Percentiles rank a stretch among this genome's conserved stretches.
These are phyloP conservation scores for Plectranthus barbatus DNA, from an alignment of 257 asterid species.

Conservation along the genomic window DNA sequence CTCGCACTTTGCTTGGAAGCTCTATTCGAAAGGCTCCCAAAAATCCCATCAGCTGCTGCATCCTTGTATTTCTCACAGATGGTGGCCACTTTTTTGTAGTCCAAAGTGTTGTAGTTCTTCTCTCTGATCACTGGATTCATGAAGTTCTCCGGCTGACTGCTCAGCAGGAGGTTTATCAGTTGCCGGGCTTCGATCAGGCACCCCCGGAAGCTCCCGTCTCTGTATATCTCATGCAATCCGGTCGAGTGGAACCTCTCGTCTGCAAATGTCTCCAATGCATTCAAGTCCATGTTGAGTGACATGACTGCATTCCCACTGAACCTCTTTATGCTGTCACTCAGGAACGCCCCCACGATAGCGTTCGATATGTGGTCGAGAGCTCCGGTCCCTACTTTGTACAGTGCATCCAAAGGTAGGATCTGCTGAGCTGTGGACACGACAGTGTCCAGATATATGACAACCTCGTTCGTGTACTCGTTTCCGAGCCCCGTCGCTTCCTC, in stretches of 20 bases:
- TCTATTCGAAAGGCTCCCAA: conserved; percentile 80
- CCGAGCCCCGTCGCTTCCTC: conserved; percentile 61
- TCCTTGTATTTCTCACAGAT: conserved; percentile 86
- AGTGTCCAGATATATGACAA: conserved; percentile 70
- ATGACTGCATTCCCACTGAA: conserved; percentile 56
- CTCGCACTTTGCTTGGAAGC: conserved; percentile 68
- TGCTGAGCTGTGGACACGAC: conserved; percentile 88
- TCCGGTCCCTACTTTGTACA: conserved; percentile 83
- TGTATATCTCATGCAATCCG: conserved; percentile 66
- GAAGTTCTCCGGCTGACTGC: conserved; percentile 88
- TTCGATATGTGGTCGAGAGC: conserved; percentile 78
- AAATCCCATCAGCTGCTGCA: conserved; percentile 71
- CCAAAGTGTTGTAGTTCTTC: conserved; percentile 65
- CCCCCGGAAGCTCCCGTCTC: conserved; percentile 58
- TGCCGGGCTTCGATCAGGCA: conserved; percentile 77
- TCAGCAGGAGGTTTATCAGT: conserved; percentile 64
- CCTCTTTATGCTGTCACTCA: conserved; percentile 67
- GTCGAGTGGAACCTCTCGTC: conserved; percentile 77
- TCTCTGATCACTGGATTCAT: conserved; percentile 93
- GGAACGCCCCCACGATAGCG: conserved; percentile 58
- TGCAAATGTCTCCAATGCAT: conserved; percentile 68
- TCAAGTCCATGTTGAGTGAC: conserved; percentile 54
- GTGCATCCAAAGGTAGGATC: conserved; percentile 73
- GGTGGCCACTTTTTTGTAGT: conserved; percentile 68
- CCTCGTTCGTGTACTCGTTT: conserved; percentile 69